Conservation (phyloP, 352 stramenopile species). For the Stramenopiles sp. region DNA sequence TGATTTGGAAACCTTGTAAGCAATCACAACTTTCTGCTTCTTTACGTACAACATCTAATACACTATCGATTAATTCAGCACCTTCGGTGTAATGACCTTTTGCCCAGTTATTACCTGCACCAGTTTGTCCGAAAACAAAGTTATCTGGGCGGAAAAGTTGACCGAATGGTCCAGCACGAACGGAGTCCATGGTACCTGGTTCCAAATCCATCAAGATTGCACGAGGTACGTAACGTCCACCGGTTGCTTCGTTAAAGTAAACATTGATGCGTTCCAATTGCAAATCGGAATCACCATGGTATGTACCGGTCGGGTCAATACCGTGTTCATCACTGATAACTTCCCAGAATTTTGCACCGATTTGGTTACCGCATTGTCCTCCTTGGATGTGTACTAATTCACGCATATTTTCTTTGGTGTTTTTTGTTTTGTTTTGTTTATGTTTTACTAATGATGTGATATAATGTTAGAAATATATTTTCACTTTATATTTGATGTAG, state of each 20-base stretch:
- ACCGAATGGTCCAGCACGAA: conserved; percentile 79
- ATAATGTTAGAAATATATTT: no score
- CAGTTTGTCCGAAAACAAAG: conserved; percentile 95
- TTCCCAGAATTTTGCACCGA: conserved; percentile 94
- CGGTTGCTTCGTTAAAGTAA: no score
- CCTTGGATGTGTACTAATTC: conserved; percentile 95
- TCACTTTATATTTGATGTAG: no score
- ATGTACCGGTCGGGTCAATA: conserved; percentile 33
- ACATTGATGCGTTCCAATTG: background rate
- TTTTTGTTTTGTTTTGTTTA: no score
- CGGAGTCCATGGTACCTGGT: conserved; percentile 95
- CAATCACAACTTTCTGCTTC: conserved; percentile 92
- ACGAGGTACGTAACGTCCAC: conserved; percentile 84
- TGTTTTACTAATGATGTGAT: no score
- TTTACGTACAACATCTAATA: conserved; percentile 94
- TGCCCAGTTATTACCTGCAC: conserved; percentile 96
- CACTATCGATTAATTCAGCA: conserved; percentile 90
- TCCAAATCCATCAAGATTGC: conserved; percentile 96
- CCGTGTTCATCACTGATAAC: conserved; percentile 88
- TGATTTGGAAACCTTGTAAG: conserved; percentile 98
- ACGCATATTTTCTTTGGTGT: conserved; percentile 39
- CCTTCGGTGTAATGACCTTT: conserved; percentile 99
- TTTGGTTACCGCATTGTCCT: conserved; percentile 96
- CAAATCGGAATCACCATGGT: background rate
- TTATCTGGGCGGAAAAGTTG: conserved; percentile 96